Conservation (phyloP, 306 rosid species). For the Quillaja saponaria region DNA sequence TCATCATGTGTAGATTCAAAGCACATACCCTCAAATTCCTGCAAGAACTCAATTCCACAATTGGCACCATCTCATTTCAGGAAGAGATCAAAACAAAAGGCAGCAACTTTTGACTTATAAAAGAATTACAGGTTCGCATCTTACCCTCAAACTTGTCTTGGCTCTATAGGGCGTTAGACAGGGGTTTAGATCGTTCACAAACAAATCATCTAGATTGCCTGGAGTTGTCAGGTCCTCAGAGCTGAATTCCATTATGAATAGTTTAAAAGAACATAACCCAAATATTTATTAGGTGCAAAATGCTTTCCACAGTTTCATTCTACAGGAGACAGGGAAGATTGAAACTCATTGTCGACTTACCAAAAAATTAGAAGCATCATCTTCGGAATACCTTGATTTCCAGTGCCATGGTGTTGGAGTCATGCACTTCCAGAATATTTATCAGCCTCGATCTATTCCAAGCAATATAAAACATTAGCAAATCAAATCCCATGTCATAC, state of each 20-base stretch:
- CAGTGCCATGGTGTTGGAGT: constrained; percentile 45
- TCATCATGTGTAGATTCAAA: constrained; percentile 51
- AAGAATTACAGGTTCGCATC: background rate
- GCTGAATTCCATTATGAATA: constrained; percentile 68
- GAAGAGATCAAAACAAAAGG: too few species aligned
- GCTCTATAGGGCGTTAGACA: constrained; percentile 76
- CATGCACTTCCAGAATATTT: constrained; percentile 57
- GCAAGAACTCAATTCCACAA: constrained; percentile 19
- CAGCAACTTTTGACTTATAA: background rate
- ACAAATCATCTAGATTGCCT: constrained; percentile 62
- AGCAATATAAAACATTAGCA: too few species aligned
- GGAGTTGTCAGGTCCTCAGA: constrained; percentile 64
- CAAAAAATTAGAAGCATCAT: constrained; percentile 64
- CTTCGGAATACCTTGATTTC: constrained; percentile 54
- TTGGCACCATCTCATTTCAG: constrained; percentile 1
- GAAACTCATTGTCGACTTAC: constrained; percentile 53
- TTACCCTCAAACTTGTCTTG: constrained; percentile 77
- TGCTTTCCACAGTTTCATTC: background rate
- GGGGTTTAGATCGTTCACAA: constrained; percentile 85
- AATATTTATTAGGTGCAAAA: background rate
- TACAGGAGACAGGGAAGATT: background rate
- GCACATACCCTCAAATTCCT: constrained; percentile 65
- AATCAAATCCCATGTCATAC: background rate
- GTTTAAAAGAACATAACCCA: constrained; percentile 1
- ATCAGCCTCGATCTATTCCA: constrained; percentile 79